Percentiles rank a stretch among this genome's conserved stretches.
Conservation (phyloP, 2,329 filamentous ascomycete genomes). For the Colletotrichum musae region DNA sequence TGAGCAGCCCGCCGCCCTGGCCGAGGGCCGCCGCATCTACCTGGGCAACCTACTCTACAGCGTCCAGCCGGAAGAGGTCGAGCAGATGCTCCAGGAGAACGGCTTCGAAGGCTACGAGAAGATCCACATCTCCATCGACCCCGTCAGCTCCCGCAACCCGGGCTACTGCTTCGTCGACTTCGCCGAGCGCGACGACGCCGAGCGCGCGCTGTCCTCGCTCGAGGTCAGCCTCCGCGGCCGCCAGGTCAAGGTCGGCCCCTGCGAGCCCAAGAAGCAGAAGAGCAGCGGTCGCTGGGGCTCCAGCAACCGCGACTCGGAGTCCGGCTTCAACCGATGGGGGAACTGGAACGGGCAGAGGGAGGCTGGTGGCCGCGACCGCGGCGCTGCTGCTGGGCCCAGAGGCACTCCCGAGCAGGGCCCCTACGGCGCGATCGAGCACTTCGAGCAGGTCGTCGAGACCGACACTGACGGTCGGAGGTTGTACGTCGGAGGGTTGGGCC, state of each 20-base stretch:
- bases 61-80: slow-evolving; percentile 69
- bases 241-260: slow-evolving; percentile 75
- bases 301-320: slow-evolving; percentile 42
- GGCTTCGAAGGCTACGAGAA: slow-evolving; percentile 60
- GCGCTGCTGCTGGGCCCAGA: background rate
- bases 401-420: slow-evolving; percentile 45
- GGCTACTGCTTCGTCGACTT: slow-evolving; percentile 84
- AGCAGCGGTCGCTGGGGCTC: slow-evolving; percentile 28
- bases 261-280: slow-evolving; percentile 66
- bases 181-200: slow-evolving; percentile 67
- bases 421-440: slow-evolving; percentile 49
- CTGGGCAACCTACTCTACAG: slow-evolving; percentile 74
- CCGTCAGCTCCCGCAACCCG: slow-evolving; percentile 77
- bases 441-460: slow-evolving; percentile 48
- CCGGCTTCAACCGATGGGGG: slow-evolving; percentile 59
- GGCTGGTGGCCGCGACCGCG: slow-evolving; percentile 24
- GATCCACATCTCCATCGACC: slow-evolving; percentile 79
- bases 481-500: slow-evolving; percentile 65
- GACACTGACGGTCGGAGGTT: slow-evolving; percentile 56
- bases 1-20: slow-evolving; percentile 24
- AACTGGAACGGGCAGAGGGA: slow-evolving; percentile 54
- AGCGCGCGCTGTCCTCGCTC: slow-evolving; percentile 69
- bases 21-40: slow-evolving; percentile 66
- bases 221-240: slow-evolving; percentile 70
- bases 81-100: slow-evolving; percentile 66